Conservation (phyloP, 1,139 yeast species). For the Pichia sp. region DNA sequence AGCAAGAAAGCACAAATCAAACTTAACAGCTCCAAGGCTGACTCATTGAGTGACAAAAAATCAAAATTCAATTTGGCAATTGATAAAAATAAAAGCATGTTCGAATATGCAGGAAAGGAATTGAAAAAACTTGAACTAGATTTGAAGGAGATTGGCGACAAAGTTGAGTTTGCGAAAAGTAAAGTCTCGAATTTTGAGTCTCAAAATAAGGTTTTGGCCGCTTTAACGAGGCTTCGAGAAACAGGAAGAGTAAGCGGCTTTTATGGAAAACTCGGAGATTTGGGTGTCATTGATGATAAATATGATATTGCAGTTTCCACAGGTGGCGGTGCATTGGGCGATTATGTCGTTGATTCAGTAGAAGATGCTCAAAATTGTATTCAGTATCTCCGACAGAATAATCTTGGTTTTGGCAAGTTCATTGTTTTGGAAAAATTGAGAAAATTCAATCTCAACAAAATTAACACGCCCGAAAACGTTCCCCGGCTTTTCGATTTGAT, state of each 20-base stretch:
- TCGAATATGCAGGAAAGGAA: slow-evolving; percentile 33
- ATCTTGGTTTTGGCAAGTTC: slow-evolving; percentile 86
- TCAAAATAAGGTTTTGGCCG: slow-evolving; percentile 68
- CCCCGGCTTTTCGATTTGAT: slow-evolving; percentile 85
- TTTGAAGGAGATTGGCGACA: slow-evolving; percentile 55
- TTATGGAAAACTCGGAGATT: slow-evolving; percentile 84
- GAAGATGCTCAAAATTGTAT: slow-evolving; percentile 92
- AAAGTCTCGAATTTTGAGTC: slow-evolving; percentile 57
- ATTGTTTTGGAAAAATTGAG: slow-evolving; percentile 75
- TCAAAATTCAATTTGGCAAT: slow-evolving; percentile 6
- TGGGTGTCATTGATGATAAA: slow-evolving; percentile 81
- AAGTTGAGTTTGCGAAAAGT: slow-evolving; percentile 60
- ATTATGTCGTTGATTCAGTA: slow-evolving; percentile 91
- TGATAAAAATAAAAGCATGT: slow-evolving; percentile 1
- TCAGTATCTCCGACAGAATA: slow-evolving; percentile 76
- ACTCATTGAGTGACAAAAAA: slow-evolving; percentile 8
- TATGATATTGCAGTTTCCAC: slow-evolving; percentile 94
- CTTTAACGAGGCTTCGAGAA: slow-evolving; percentile 64
- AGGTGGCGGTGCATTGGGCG: slow-evolving; percentile 87
- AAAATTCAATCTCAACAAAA: slow-evolving; percentile 53
- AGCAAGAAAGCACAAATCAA: slow-evolving; percentile 38
- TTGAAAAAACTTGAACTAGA: slow-evolving; percentile 52
- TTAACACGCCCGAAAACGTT: slow-evolving; percentile 71
- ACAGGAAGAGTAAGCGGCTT: slow-evolving; percentile 86
- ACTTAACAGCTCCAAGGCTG: slow-evolving; percentile 34